These are phyloP conservation scores for Vicia sativa DNA, from an alignment of 306 rosid species.

Conservation along the genomic window DNA sequence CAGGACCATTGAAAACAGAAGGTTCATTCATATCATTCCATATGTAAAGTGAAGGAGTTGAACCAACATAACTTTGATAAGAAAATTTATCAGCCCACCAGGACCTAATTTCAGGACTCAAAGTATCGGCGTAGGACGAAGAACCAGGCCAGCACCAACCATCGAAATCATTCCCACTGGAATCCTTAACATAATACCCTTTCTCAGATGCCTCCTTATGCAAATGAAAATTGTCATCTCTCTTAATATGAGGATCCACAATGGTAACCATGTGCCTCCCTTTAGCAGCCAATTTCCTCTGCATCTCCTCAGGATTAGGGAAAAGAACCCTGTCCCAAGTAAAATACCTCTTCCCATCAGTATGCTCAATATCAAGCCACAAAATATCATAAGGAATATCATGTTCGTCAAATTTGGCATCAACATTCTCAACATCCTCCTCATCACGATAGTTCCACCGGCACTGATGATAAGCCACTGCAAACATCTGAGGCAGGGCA, in stretches of 20 bases:
- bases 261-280: slow-evolving; percentile 95
- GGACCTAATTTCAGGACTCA: slow-evolving; percentile 77
- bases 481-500: slow-evolving; percentile 83
- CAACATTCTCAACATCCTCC: slow-evolving; percentile 93
- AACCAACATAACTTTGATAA: slow-evolving; percentile 69
- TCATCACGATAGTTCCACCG: slow-evolving; percentile 97
- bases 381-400: slow-evolving; percentile 94
- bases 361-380: slow-evolving; percentile 99
- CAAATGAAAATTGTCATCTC: slow-evolving; percentile 65
- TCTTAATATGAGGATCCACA: slow-evolving; percentile 95
- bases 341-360: slow-evolving; percentile 87
- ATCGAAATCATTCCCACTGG: slow-evolving; percentile 78
- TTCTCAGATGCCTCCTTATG: slow-evolving; percentile 82
- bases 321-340: slow-evolving; percentile 84
- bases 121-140: slow-evolving; percentile 75
- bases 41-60: slow-evolving; percentile 88
- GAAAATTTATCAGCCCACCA: slow-evolving; percentile 96
- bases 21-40: slow-evolving; percentile 99
- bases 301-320: slow-evolving; percentile 97
- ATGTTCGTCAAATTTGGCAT: slow-evolving; percentile 81
- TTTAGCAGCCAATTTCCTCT: slow-evolving; percentile 71
- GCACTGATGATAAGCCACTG: slow-evolving; percentile 87
- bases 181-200: slow-evolving; percentile 93
- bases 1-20: slow-evolving; percentile 98
- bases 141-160: slow-evolving; percentile 99